Evolutionary conservation across 2,329 filamentous ascomycete genomes (phyloP).

Genomic region (Lanzia echinophila): DNA sequence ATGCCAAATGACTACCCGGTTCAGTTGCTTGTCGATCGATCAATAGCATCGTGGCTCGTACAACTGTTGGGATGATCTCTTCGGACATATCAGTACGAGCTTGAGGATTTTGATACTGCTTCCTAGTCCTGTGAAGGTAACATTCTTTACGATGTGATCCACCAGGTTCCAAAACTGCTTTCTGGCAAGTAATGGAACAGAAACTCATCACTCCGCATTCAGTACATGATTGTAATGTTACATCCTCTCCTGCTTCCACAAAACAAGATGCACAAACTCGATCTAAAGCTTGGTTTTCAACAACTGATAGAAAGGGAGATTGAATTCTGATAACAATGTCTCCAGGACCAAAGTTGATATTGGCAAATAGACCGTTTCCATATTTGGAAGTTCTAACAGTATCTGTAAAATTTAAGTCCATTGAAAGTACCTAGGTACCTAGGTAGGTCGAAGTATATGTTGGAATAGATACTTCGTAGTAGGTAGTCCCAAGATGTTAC

Average conservation of each 20-base stretch:
- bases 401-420: conserved; percentile 15
- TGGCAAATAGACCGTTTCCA: conserved; percentile 23
- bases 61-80: conserved; percentile 40
- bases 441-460: too few species aligned
- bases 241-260: conserved; percentile 12
- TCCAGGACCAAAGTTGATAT: conserved; percentile 12
- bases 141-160: conserved; percentile 48
- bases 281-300: conserved; percentile 24
- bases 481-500: too few species aligned
- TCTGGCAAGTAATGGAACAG: conserved; percentile 49
- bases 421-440: background rate
- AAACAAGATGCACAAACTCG: conserved; percentile 25
- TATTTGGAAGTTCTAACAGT: conserved; percentile 6
- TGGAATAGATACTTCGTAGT: too few species aligned
- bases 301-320: conserved; percentile 22
- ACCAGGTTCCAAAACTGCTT: conserved; percentile 43
- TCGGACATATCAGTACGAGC: background rate
- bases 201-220: conserved; percentile 49
- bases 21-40: conserved; percentile 34
- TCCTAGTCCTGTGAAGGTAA: conserved; percentile 31
- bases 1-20: conserved; percentile 21
- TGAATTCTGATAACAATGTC: conserved; percentile 20
- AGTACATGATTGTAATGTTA: conserved; percentile 37
- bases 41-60: conserved; percentile 47
- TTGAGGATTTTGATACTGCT: background rate